Base-by-base conservation (phyloP, 192 early-diverging fungal species). In the Umbelopsis isabellina region DNA sequence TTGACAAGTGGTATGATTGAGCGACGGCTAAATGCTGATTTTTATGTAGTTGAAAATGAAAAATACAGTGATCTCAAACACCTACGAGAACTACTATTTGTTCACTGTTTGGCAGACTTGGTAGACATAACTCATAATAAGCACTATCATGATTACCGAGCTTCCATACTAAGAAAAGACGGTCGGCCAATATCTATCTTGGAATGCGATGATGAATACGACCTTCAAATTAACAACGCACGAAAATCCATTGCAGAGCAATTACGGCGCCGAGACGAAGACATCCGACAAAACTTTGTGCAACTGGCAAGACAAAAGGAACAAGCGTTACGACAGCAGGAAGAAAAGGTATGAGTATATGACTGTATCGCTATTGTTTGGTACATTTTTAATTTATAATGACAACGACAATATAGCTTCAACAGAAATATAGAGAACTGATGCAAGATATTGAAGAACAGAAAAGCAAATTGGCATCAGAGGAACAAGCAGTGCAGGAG, bases 21-120 rank as follows among this genome's bases (percentile, higher is more conserved):
- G 37, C 9, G 18, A 25, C 4, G 9, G 37, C 47, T 64, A 22
- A 35, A 77, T 11, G n/a, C 3, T 35, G 33, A 15, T 33, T 22
- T 37, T 69, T 27, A 35, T 30, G 8, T 75, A 89, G 94, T 99
- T 67, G 94, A 96, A 78, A 91, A 97, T 77, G 93, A 95, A 83
- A 82, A 81, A 46, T 96, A 98, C 82, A 95, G 95, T 87, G 97
- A 98, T 73, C 97, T 99, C 80, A 85, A 92, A 53, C 92, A 93
- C 74, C 86, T 98, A 67, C 91, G 97, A 30, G 87, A 93, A 64
- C 68, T 92, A n/a, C 68, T 93, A 12, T 90, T 93, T 83, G 70
- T 81, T 55, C 80, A 82, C 30, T 85, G 84, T 66, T 78, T 95
- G 46, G 89, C 92, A 70, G 94, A 95, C 64, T 75, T 95, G 46